These are phyloP conservation scores for Diplocarpon rosae DNA, from an alignment of 2,329 filamentous ascomycete species.

Conservation along the genomic window DNA sequence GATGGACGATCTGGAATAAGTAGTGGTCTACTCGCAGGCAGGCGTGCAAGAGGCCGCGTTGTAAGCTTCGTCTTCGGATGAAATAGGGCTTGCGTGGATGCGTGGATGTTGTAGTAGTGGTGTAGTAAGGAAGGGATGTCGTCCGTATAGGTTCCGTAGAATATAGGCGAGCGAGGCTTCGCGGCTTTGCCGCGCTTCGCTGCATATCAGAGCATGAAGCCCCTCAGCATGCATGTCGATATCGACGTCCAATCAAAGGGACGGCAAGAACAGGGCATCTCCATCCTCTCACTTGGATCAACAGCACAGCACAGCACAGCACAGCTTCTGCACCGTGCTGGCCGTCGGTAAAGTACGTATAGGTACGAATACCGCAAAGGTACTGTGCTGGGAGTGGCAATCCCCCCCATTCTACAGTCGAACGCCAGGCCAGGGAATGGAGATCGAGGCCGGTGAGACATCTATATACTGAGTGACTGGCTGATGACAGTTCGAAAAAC, in stretches of 20 bases:
- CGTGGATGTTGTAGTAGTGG: neutral
- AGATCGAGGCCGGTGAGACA: conserved; percentile 2
- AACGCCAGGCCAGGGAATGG: too few species aligned
- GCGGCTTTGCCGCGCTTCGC: neutral
- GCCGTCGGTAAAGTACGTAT: too few species aligned
- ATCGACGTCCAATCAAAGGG: too few species aligned
- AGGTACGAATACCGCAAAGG: too few species aligned
- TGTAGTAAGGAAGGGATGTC: neutral
- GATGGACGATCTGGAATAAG: conserved; percentile 1
- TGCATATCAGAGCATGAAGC: neutral
- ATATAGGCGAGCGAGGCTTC: neutral
- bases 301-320: neutral
- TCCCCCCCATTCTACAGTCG: too few species aligned
- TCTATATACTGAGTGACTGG: neutral
- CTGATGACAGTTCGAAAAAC: neutral
- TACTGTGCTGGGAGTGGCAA: too few species aligned
- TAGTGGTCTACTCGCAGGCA: conserved; percentile 2
- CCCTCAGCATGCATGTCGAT: neutral
- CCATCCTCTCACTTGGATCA: too few species aligned
- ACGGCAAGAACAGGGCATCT: too few species aligned
- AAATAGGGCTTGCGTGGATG: conserved; percentile 1
- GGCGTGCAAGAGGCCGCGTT: conserved; percentile 3
- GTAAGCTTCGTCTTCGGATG: neutral
- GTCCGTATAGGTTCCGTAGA: neutral
- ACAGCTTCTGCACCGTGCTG: too few species aligned